These are phyloP conservation scores for Fraxinus nigra DNA, from an alignment of 305 asterid species.

Conservation along the genomic window DNA sequence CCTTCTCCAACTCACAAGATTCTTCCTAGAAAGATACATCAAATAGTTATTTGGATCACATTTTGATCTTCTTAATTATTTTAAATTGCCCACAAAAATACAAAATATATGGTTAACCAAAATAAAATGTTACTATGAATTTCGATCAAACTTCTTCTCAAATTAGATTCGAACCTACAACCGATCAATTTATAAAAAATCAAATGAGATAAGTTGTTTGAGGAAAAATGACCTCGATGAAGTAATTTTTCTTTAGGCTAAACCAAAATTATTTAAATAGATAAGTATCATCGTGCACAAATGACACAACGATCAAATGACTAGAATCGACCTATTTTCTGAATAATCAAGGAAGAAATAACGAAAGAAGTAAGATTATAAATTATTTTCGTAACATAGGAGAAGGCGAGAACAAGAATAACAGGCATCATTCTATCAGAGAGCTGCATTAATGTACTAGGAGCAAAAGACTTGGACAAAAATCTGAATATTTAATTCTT, in stretches of 20 bases:
- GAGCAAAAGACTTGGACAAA: background rate
- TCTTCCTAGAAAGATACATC: constrained; percentile 45
- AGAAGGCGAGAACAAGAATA: background rate
- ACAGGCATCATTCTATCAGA: too few relatives aligned
- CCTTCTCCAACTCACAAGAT: constrained; percentile 64
- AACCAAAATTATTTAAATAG: background rate
- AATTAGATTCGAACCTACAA: background rate
- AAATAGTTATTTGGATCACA: constrained; percentile 6
- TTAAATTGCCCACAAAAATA: background rate
- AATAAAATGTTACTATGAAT: background rate
- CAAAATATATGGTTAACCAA: background rate
- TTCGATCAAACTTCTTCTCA: background rate
- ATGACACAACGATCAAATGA: background rate
- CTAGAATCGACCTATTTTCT: background rate
- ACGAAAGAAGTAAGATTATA: background rate
- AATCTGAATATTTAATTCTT: background rate
- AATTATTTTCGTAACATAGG: background rate
- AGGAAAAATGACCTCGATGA: background rate
- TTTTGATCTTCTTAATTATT: background rate
- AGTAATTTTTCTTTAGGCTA: background rate
- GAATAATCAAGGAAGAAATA: background rate
- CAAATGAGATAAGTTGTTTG: background rate
- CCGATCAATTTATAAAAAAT: background rate
- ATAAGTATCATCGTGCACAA: too few relatives aligned
- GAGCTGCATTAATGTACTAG: background rate